These are phyloP conservation scores for Auricularia cornea DNA, from an alignment of 768 basidiomycete genomes.

Conservation along the genomic window DNA sequence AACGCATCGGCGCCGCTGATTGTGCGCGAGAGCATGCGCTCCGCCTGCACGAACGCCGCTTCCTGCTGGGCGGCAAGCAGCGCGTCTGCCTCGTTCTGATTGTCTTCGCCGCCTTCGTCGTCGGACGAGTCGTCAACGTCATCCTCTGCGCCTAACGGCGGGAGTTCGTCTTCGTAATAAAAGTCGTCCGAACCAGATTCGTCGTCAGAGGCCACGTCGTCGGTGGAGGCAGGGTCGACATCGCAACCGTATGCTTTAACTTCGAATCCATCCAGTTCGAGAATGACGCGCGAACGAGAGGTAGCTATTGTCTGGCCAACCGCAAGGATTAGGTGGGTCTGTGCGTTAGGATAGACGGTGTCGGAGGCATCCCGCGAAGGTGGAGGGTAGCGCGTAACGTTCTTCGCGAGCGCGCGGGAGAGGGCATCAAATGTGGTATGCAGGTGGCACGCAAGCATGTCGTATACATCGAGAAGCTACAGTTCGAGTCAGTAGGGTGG, in stretches of 20 bases:
- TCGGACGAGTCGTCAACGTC: slow-evolving; percentile 1
- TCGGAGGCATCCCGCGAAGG: too few species aligned
- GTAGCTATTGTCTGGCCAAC: slow-evolving; percentile 53
- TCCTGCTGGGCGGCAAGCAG: neutral
- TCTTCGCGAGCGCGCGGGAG: slow-evolving; percentile 51
- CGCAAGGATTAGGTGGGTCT: slow-evolving; percentile 51
- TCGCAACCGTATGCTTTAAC: slow-evolving; percentile 27
- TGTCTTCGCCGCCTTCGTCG: slow-evolving; percentile 4
- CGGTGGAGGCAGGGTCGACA: neutral
- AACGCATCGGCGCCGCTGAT: neutral
- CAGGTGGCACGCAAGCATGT: slow-evolving; percentile 65
- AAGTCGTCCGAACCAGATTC: slow-evolving; percentile 10
- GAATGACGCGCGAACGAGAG: slow-evolving; percentile 51
- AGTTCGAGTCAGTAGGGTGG: neutral
- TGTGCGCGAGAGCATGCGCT: neutral
- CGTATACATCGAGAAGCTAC: slow-evolving; percentile 44
- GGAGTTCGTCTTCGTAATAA: neutral
- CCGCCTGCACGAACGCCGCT: neutral
- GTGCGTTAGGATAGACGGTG: too few species aligned
- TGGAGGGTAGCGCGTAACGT: neutral
- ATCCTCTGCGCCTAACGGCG: slow-evolving; percentile 1
- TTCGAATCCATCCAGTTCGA: slow-evolving; percentile 59
- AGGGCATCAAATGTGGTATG: slow-evolving; percentile 66
- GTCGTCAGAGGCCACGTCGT: slow-evolving; percentile 6
- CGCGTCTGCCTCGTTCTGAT: slow-evolving; percentile 26